A percentile compares a stretch with the other conserved stretches of the same genome.
phyloP scores from a whole-genome alignment of 257 asterid species.

The Ilex aquifolium region DNA sequence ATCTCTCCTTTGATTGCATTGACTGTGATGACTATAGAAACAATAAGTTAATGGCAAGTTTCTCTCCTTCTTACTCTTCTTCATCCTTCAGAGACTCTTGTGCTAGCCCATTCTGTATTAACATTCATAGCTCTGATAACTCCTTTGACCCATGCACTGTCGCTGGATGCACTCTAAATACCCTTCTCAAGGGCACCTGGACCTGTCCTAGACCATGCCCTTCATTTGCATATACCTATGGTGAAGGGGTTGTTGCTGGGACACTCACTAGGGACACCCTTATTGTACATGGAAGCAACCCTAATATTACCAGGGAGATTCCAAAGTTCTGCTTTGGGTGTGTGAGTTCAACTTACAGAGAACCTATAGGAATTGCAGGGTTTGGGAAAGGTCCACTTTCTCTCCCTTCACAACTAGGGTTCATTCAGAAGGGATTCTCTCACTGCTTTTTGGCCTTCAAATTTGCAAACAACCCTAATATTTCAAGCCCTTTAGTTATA shows the following conservation, averaged over 20 bases:
- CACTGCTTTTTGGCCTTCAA: constrained; percentile 72
- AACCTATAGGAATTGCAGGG: constrained; percentile 70
- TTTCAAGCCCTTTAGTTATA: constrained; percentile 57
- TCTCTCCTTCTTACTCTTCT: constrained; percentile 47
- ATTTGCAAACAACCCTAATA: constrained; percentile 61
- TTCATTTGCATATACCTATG: constrained; percentile 67
- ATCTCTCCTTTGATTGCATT: constrained; percentile 52
- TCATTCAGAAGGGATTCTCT: constrained; percentile 57
- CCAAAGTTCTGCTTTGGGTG: constrained; percentile 55
- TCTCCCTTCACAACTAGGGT: constrained; percentile 73
- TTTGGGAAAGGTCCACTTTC: constrained; percentile 73
- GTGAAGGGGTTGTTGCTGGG: constrained; percentile 52
- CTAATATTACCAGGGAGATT: constrained; percentile 35
- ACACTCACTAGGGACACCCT: constrained; percentile 52
- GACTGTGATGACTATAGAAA: constrained; percentile 45
- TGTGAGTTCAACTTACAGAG: constrained; percentile 50
- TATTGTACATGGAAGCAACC: constrained; percentile 34
- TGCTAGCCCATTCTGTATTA: constrained; percentile 33
- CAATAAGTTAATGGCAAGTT: constrained; percentile 26
- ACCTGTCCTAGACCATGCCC: constrained; percentile 73
- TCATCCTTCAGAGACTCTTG: constrained; percentile 50
- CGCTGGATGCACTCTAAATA: constrained; percentile 55
- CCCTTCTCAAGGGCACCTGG: constrained; percentile 32
- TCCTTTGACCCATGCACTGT: constrained; percentile 45
- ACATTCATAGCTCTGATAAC: constrained; percentile 56